Conservation (phyloP, 495 filamentous ascomycete genomes). For the Talaromyces ruber region DNA sequence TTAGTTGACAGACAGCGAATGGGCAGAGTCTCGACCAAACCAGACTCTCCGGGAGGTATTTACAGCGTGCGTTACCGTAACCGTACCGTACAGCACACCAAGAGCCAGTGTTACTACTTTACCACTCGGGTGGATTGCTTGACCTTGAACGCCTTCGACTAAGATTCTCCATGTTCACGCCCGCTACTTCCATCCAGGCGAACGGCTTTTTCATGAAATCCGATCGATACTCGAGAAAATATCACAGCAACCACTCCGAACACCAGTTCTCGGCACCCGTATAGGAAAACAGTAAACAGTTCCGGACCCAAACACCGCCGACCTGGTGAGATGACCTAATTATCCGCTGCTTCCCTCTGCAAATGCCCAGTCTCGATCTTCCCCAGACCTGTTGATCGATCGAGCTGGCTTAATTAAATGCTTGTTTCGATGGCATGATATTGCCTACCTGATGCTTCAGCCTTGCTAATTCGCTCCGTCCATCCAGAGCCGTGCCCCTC, state of each 20-base stretch:
- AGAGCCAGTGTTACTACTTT: background rate
- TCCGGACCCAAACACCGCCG: conserved; percentile 3
- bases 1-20: background rate
- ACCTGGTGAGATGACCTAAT: conserved; percentile 6
- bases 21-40: background rate
- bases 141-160: background rate
- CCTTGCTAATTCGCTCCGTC: background rate
- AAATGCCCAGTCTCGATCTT: background rate
- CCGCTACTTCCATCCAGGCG: background rate
- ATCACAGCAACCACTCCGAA: background rate
- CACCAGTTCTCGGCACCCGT: background rate
- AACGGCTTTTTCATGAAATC: background rate
- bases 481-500: background rate
- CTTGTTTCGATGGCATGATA: background rate
- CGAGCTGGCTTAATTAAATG: background rate
- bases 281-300: background rate
- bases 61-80: background rate
- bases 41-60: background rate
- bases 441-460: background rate
- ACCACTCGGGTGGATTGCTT: background rate
- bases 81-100: background rate
- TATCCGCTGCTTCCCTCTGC: background rate
- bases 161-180: background rate
- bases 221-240: background rate
- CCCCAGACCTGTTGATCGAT: background rate